phyloP scores from a whole-genome alignment of 257 asterid genomes.

The Mentha longifolia region DNA sequence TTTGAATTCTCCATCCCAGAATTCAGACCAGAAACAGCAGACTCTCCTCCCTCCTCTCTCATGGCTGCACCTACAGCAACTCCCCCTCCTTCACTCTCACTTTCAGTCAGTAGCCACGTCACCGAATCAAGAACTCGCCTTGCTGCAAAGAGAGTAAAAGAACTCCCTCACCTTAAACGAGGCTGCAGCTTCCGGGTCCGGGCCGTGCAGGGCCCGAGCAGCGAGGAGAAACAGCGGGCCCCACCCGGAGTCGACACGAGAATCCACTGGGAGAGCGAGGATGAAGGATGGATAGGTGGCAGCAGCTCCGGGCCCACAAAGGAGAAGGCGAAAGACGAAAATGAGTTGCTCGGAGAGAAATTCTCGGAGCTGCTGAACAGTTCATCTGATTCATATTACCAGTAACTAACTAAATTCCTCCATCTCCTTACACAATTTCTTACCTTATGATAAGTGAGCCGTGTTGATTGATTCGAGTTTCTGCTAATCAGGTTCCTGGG shows the following conservation, averaged over 20 bases:
- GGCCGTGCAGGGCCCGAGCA: slow-evolving; percentile 52
- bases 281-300: slow-evolving; percentile 93
- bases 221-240: slow-evolving; percentile 47
- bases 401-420: slow-evolving; percentile 44
- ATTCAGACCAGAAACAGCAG: slow-evolving; percentile 21
- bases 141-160: slow-evolving; percentile 20
- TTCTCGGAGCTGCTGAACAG: slow-evolving; percentile 77
- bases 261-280: slow-evolving; percentile 89
- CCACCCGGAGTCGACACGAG: slow-evolving; percentile 86
- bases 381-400: slow-evolving; percentile 87
- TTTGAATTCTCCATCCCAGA: slow-evolving; percentile 22
- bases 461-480: not conserved
- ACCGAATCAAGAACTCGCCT: slow-evolving; percentile 35
- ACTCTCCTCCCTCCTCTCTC: slow-evolving; percentile 18
- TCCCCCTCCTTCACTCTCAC: slow-evolving; percentile 52
- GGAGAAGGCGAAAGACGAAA: slow-evolving; percentile 52
- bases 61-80: slow-evolving; percentile 73
- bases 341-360: slow-evolving; percentile 54
- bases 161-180: slow-evolving; percentile 8
- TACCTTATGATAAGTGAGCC: not conserved
- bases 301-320: slow-evolving; percentile 40
- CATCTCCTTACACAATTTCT: slow-evolving; percentile 7
- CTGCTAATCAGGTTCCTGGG: slow-evolving; percentile 68
- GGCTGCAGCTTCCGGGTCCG: slow-evolving; percentile 20
- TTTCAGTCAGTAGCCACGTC: slow-evolving; percentile 41